phyloP scores from a whole-genome alignment of 306 rosid species.

The Phaseolus lunatus region DNA sequence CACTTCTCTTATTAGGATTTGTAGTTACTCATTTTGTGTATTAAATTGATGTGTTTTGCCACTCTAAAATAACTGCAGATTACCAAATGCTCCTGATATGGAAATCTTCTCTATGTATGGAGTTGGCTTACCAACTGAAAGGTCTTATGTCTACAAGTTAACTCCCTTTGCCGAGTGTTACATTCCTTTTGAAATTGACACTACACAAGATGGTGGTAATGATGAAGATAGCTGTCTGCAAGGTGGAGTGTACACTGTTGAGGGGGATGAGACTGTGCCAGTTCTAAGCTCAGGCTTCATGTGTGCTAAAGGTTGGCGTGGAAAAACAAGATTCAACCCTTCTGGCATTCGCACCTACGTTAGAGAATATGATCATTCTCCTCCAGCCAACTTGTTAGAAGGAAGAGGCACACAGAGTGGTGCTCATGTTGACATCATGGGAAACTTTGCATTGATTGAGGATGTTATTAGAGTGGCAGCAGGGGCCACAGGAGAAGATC shows the following conservation, averaged over 20 bases:
- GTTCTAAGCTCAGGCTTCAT: slow-evolving; percentile 84
- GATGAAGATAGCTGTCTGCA: slow-evolving; percentile 64
- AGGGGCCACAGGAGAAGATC: slow-evolving; percentile 74
- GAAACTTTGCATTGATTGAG: slow-evolving; percentile 83
- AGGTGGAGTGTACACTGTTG: slow-evolving; percentile 78
- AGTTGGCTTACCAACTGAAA: slow-evolving; percentile 87
- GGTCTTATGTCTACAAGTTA: slow-evolving; percentile 78
- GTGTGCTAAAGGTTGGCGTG: slow-evolving; percentile 90
- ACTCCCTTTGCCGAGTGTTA: slow-evolving; percentile 70
- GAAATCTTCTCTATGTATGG: slow-evolving; percentile 87
- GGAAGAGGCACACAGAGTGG: slow-evolving; percentile 91
- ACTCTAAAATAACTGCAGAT: slow-evolving; percentile 55
- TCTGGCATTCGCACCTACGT: slow-evolving; percentile 62
- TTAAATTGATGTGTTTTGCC: slow-evolving; percentile 22
- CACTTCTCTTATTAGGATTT: slow-evolving; percentile 1
- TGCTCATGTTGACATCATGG: slow-evolving; percentile 93
- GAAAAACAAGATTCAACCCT: slow-evolving; percentile 83
- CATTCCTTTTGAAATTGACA: slow-evolving; percentile 82
- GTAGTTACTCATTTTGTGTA: neutral
- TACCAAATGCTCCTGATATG: slow-evolving; percentile 90
- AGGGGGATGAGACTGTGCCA: slow-evolving; percentile 93
- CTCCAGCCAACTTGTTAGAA: slow-evolving; percentile 75
- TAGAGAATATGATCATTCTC: slow-evolving; percentile 82
- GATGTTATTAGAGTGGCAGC: slow-evolving; percentile 81
- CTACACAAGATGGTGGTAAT: slow-evolving; percentile 56